Evolutionary conservation across 768 basidiomycete species (phyloP), one percentile per base, ranked within the genome.

Genomic region (Lepiota venenata): DNA sequence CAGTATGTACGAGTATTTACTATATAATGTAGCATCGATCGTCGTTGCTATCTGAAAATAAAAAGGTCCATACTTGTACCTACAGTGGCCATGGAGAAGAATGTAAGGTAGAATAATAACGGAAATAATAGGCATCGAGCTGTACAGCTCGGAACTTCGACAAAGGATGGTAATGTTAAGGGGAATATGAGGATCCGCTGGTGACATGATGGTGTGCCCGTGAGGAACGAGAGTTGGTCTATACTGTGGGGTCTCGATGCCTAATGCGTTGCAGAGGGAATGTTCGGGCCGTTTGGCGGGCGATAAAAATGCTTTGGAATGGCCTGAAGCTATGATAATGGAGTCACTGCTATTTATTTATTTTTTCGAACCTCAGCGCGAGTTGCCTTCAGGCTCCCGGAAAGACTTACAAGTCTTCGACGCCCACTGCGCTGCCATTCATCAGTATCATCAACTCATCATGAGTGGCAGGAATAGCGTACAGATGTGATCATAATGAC

Each of bases 401-500:
- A 12, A 15, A 8, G 16, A 63, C 66, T 61, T 58, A 72, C 72
- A 83, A 82, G 16, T 77, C 74, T 60, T 82, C 79, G 32, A 75
- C 65, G 1, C 72, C 80, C 45, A 81, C 79, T 81, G 35, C 41
- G 27, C n/a, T 22, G n/a, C 16, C 14, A 18, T 39, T 3, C 16
- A 43, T 52, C 48, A 52, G 22, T 16, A 16, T 40, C 16, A 16
- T 40, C 16, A 12, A 39, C 20, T 32, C 16, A 37, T 35, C 48
- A 20, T n/a, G 40, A 36, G 29, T 39, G 22, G 22, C 18, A 39
- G 40, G n/a, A 27, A 52, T n/a, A 40, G 41, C 80, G 48, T 63
- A 82, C 80, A 66, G 35, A 83, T 83, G 58, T 82, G 81, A 58
- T 83, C 82, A 57, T 80, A 82, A 57, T 83, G 82, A 54, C 79